These are phyloP conservation scores for Botryotinia calthae DNA, from an alignment of 2,329 filamentous ascomycete species.

Conservation along the genomic window DNA sequence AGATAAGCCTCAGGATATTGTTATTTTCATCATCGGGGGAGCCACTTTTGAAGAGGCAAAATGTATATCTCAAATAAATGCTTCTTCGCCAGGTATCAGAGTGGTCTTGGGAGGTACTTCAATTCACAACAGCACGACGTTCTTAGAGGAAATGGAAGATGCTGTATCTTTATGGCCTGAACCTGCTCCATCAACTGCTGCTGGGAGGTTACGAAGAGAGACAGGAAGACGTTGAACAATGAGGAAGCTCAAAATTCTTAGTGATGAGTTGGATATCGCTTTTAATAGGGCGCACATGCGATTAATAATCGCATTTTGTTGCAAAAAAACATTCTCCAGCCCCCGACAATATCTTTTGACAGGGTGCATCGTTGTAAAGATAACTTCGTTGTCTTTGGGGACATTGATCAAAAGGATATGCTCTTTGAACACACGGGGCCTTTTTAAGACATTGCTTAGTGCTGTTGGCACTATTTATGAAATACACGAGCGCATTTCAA, in stretches of 20 bases:
- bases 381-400: neutral
- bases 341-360: neutral
- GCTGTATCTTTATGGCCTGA: constrained; percentile 86
- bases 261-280: neutral
- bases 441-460: neutral
- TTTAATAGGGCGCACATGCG: neutral
- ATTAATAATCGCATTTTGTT: neutral
- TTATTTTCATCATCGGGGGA: constrained; percentile 92
- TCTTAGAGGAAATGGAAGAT: constrained; percentile 89
- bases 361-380: neutral
- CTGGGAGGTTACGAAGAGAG: constrained; percentile 39
- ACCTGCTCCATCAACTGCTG: constrained; percentile 39
- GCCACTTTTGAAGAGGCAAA: constrained; percentile 97
- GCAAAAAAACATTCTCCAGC: neutral
- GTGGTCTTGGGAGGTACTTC: constrained; percentile 87
- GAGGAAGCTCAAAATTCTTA: neutral
- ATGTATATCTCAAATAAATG: constrained; percentile 92
- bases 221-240: constrained; percentile 33
- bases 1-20: constrained; percentile 95
- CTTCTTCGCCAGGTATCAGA: constrained; percentile 80
- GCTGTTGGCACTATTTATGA: neutral
- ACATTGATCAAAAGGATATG: neutral
- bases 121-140: constrained; percentile 83
- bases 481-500: too few species aligned
- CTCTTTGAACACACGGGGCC: neutral